Evolutionary conservation across 2,329 filamentous ascomycete genomes (phyloP), one percentile per base, ranked within the genome.

Genomic region (Beauveria brongniartii): DNA sequence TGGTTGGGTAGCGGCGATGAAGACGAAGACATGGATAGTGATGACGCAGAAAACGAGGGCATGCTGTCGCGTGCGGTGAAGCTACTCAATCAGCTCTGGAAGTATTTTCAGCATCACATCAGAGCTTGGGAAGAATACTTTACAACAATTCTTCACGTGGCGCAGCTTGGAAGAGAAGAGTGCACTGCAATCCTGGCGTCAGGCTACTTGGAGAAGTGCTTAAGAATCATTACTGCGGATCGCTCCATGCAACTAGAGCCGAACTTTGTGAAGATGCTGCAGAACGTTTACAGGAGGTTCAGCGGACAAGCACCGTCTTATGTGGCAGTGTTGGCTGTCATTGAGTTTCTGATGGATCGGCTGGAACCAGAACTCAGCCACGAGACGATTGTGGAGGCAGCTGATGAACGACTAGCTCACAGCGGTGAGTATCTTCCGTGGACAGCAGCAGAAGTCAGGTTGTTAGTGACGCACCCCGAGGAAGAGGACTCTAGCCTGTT

Each of bases 71-170:
- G 71, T 2, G 71, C 75, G 5, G 71, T 85, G 46, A 66, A 68
- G 20, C 73, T 84, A 24, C 77, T 91, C 55, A 74, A 78, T 34
- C 71, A 78, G 24, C 71, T 90, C 3, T 91, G 85, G 82, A 74
- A 80, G 3, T 76, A 74, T n/a, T 84, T 91, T 61, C 84, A 90
- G 63, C 72, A 76, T 3, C 77, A 81, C 51, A 75, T 84, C 30
- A 82, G 86, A 61, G 82, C 88, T 3, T 94, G 90, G 90, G 83
- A 86, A 47, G 89, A 93, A 67, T 87, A 88, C 62, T 93, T 93
- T 69, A 81, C 82, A 14, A 80, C 89, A n/a, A 77, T 92, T 63
- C 69, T 82, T n/a, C 76, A 76, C n/a, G 87, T 92, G 68, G 84
- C 85, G 16, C 78, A 76, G 51, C 72, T 90, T 59, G 88, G 88